Percentiles rank a stretch among this genome's conserved stretches.
These are phyloP conservation scores for Microascus cirrosus DNA, from an alignment of 2,329 filamentous ascomycete species.

Conservation along the genomic window DNA sequence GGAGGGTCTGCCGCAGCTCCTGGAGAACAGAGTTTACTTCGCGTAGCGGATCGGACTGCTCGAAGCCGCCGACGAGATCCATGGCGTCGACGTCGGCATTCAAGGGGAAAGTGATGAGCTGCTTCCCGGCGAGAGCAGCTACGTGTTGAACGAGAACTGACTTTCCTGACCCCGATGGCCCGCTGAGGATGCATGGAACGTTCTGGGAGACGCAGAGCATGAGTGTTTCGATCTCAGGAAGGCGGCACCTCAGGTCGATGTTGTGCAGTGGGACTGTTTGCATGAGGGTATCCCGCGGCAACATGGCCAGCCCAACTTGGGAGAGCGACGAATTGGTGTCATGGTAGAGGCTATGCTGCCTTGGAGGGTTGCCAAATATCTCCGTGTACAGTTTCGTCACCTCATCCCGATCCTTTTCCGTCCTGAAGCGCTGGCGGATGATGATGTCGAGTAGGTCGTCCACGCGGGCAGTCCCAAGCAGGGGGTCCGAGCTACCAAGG, in stretches of 20 bases:
- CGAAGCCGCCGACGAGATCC: constrained; percentile 93
- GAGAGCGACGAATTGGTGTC: constrained; percentile 53
- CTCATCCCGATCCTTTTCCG: constrained; percentile 51
- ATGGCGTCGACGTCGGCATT: constrained; percentile 95
- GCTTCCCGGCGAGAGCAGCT: constrained; percentile 66
- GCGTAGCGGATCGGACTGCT: constrained; percentile 77
- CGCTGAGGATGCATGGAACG: constrained; percentile 82
- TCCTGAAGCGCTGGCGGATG: constrained; percentile 81
- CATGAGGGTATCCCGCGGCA: constrained; percentile 46
- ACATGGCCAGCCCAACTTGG: constrained; percentile 69
- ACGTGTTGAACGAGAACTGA: constrained; percentile 69
- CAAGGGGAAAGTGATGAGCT: constrained; percentile 72
- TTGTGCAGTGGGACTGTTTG: constrained; percentile 40
- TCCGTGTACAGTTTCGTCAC: constrained; percentile 55
- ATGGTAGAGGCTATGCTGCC: constrained; percentile 56
- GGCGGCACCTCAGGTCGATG: constrained; percentile 40
- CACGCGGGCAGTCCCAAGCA: constrained; percentile 48
- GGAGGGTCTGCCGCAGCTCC: constrained; percentile 37
- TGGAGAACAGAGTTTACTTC: constrained; percentile 50
- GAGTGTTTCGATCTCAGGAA: constrained; percentile 72
- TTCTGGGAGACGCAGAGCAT: constrained; percentile 78
- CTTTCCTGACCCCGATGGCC: constrained; percentile 78
- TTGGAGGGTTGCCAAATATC: constrained; percentile 46
- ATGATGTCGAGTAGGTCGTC: constrained; percentile 72
- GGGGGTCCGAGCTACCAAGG: constrained; percentile 38